phyloP scores from a whole-genome alignment of 805 yeast species.

The Candida ipomoeae region DNA sequence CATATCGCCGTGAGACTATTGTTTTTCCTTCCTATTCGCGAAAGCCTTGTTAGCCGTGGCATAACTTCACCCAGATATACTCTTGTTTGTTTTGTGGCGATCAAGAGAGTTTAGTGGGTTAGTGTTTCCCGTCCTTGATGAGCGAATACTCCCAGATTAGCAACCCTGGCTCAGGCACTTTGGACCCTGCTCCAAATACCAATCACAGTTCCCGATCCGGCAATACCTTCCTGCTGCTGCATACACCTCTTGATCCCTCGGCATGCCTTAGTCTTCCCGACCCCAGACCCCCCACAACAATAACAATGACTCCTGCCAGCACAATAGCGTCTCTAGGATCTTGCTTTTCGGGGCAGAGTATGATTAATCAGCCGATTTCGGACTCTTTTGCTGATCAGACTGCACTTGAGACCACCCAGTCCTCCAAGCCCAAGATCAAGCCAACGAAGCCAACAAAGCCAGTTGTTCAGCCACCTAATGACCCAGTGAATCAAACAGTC shows the following conservation, averaged over 20 bases:
- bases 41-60: constrained; percentile 7
- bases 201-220: constrained; percentile 1
- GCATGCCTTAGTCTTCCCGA: background rate
- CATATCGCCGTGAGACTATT: constrained; percentile 1
- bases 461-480: no score
- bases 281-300: no score
- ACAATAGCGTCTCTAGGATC: no score
- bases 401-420: no score
- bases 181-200: background rate
- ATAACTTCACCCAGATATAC: constrained; percentile 1
- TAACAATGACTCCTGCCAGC: background rate
- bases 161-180: background rate
- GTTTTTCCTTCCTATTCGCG: constrained; percentile 14
- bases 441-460: no score
- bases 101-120: background rate
- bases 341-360: no score
- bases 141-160: background rate
- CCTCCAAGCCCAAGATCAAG: background rate
- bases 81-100: background rate
- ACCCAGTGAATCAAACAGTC: no score
- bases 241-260: background rate
- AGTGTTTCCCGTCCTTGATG: background rate
- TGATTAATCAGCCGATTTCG: no score
- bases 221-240: background rate
- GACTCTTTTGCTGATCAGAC: no score